Conservation (phyloP, 1,284 basidiomycete genomes). For the Boletus mariae region DNA sequence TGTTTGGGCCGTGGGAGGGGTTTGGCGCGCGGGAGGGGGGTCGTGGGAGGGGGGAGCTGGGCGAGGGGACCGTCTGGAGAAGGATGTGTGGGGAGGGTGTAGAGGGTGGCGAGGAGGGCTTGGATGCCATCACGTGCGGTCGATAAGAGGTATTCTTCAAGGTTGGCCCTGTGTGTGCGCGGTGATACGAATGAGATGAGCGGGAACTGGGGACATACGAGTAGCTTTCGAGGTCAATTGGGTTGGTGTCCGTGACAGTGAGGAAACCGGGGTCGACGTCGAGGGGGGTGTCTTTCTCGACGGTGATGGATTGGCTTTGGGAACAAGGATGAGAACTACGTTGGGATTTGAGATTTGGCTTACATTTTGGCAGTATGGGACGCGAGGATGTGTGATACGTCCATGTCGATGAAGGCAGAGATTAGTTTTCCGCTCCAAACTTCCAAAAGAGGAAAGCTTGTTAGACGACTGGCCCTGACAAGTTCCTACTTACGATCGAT, state of each 20-base stretch:
- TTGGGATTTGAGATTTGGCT: constrained; percentile 15
- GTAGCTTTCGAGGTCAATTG: constrained; percentile 79
- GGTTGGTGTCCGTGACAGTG: constrained; percentile 84
- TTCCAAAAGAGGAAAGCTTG: constrained; percentile 9
- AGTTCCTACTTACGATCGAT: no score
- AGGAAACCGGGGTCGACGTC: constrained; percentile 83
- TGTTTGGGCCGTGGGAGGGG: constrained; percentile 91
- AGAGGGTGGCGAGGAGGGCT: constrained; percentile 76
- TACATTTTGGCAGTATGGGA: constrained; percentile 67
- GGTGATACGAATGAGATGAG: background rate
- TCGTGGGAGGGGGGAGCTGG: constrained; percentile 73
- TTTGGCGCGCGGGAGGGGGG: constrained; percentile 84
- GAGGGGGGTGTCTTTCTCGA: constrained; percentile 79
- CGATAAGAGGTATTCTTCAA: constrained; percentile 77
- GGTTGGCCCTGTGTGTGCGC: constrained; percentile 53
- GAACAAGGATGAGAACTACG: background rate
- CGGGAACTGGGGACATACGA: constrained; percentile 43
- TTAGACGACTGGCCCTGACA: background rate
- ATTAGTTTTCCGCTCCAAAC: background rate
- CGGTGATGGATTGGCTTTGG: constrained; percentile 59
- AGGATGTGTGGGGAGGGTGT: constrained; percentile 74
- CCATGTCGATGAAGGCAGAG: constrained; percentile 45
- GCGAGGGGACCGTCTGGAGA: constrained; percentile 85
- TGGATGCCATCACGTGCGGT: constrained; percentile 88
- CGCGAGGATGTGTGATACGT: constrained; percentile 74